These are phyloP conservation scores for Thuja plicata DNA, from an alignment of 83 land plant species.

Conservation along the genomic window DNA sequence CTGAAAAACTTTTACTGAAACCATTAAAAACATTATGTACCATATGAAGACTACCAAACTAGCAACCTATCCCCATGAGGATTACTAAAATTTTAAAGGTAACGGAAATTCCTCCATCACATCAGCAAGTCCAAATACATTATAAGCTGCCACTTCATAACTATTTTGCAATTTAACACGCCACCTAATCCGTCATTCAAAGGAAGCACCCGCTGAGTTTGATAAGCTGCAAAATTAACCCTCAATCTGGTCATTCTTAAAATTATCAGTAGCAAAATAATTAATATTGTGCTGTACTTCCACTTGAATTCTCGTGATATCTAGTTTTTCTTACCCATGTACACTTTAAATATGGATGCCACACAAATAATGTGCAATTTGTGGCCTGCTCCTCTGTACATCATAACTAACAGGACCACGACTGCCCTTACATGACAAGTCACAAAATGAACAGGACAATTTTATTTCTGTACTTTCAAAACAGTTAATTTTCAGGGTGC, in stretches of 20 bases:
- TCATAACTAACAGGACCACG: not conserved
- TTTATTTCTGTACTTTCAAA: not conserved
- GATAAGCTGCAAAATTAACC: not conserved
- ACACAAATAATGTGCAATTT: not conserved
- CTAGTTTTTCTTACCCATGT: not conserved
- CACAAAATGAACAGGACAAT: not conserved
- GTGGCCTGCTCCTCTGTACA: not conserved
- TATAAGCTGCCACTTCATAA: not conserved
- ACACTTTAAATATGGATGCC: not conserved
- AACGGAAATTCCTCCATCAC: not conserved
- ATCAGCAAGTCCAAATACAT: too few relatives aligned
- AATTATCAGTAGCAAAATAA: not conserved
- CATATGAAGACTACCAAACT: not conserved
- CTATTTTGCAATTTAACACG: not conserved
- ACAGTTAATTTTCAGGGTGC: not conserved
- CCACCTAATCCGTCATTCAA: not conserved
- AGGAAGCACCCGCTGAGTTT: not conserved
- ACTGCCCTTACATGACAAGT: not conserved
- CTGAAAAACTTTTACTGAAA: not conserved
- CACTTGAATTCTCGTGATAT: not conserved
- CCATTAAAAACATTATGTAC: constrained; percentile 5
- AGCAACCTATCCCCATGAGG: too few relatives aligned
- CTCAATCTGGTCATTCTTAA: not conserved
- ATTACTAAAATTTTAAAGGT: not conserved
- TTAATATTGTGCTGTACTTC: not conserved